Percentiles rank a stretch among this genome's conserved stretches.
These are phyloP conservation scores for Reutealis trisperma DNA, from an alignment of 345 rosid species.

Conservation along the genomic window DNA sequence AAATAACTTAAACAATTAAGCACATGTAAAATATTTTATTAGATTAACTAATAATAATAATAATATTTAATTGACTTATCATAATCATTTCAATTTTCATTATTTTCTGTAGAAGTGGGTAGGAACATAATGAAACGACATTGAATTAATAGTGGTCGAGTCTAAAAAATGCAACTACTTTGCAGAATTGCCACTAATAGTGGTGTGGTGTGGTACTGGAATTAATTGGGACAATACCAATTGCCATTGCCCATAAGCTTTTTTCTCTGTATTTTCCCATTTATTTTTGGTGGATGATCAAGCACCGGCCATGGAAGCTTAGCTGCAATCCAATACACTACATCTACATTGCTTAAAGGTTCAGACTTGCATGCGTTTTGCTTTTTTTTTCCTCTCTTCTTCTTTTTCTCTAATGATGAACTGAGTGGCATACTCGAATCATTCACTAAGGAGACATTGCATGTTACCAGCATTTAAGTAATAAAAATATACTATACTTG, in stretches of 20 bases:
- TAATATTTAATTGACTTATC: no score
- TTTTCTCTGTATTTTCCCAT: neutral
- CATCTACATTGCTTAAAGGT: neutral
- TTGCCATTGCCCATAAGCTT: neutral
- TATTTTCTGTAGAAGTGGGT: neutral
- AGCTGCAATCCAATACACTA: slow-evolving; percentile 10
- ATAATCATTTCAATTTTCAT: neutral
- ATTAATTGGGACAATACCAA: neutral
- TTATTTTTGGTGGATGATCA: neutral
- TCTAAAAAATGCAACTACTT: slow-evolving; percentile 1
- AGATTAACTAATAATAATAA: no score
- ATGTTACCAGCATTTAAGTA: neutral
- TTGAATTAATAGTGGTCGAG: neutral
- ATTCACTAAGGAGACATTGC: neutral
- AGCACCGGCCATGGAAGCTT: neutral
- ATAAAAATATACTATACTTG: neutral
- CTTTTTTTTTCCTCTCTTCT: neutral
- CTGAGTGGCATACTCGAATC: neutral
- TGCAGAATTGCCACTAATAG: slow-evolving; percentile 2
- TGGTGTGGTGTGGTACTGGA: neutral
- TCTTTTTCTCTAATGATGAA: neutral
- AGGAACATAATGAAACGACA: neutral
- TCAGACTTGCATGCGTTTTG: neutral
- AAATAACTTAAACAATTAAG: no score
- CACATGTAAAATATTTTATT: no score